These are phyloP conservation scores for Fraxinus albicans DNA, from an alignment of 305 asterid species.

Conservation along the genomic window DNA sequence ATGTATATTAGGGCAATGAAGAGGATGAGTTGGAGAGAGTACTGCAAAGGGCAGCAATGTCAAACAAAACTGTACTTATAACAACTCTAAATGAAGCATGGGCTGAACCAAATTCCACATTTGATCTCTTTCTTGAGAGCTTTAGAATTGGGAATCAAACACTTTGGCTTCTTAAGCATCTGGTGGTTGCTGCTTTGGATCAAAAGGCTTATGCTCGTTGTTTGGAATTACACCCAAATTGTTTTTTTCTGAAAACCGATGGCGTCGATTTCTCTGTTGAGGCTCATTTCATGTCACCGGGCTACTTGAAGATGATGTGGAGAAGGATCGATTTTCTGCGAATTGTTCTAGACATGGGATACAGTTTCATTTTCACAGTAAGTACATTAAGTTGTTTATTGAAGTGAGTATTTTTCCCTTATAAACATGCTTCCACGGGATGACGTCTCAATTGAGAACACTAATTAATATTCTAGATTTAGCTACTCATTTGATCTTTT, in stretches of 20 bases:
- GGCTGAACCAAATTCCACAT: slow-evolving; percentile 44
- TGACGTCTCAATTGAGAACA: background rate
- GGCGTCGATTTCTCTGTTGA: slow-evolving; percentile 45
- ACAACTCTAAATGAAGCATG: slow-evolving; percentile 64
- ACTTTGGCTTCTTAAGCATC: slow-evolving; percentile 39
- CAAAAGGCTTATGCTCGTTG: slow-evolving; percentile 48
- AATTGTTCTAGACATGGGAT: slow-evolving; percentile 45
- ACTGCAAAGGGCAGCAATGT: slow-evolving; percentile 46
- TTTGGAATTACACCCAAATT: slow-evolving; percentile 29
- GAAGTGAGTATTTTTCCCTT: background rate
- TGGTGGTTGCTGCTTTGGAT: slow-evolving; percentile 57
- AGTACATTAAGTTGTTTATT: background rate
- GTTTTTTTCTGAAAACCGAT: slow-evolving; percentile 39
- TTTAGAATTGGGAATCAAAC: slow-evolving; percentile 55
- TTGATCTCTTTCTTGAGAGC: slow-evolving; percentile 58
- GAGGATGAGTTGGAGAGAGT: slow-evolving; percentile 22
- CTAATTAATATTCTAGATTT: background rate
- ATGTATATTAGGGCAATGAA: slow-evolving; percentile 10
- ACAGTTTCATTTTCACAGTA: slow-evolving; percentile 54
- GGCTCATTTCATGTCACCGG: slow-evolving; percentile 43
- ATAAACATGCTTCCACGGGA: background rate
- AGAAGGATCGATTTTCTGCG: slow-evolving; percentile 46
- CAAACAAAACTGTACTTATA: slow-evolving; percentile 52
- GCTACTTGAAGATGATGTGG: slow-evolving; percentile 62
- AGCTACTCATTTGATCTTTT: background rate